These are phyloP conservation scores for Mikania micrantha DNA, from an alignment of 129 eudicot genomes.

Conservation along the genomic window DNA sequence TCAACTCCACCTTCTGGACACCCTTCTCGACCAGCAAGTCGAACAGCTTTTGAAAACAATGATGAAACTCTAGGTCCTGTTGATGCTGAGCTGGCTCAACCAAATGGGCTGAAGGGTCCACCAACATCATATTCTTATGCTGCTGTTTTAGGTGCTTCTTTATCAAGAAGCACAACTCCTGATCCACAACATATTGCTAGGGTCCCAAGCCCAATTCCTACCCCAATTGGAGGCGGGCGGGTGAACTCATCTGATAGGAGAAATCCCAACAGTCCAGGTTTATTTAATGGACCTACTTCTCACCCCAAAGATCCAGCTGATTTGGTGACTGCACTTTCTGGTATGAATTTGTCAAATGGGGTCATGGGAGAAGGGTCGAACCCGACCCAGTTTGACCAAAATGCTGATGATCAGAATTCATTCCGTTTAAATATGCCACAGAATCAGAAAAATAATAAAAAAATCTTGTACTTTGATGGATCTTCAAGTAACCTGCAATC, in stretches of 20 bases:
- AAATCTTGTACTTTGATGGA: constrained; percentile 46
- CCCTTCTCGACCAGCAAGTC: constrained; percentile 94
- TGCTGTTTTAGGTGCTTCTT: constrained; percentile 85
- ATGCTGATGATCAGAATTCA: constrained; percentile 40
- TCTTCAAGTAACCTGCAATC: constrained; percentile 45
- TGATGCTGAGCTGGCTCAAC: constrained; percentile 67
- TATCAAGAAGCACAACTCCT: constrained; percentile 96
- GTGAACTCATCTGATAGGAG: constrained; percentile 47
- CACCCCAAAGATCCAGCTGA: constrained; percentile 51
- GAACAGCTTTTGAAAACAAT: constrained; percentile 69
- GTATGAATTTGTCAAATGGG: constrained; percentile 65
- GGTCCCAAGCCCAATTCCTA: constrained; percentile 87
- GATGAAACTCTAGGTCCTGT: constrained; percentile 36
- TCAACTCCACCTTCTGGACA: constrained; percentile 67
- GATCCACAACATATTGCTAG: constrained; percentile 82
- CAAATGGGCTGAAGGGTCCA: constrained; percentile 39
- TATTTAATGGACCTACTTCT: constrained; percentile 45
- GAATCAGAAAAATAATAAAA: constrained; percentile 30
- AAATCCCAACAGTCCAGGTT: constrained; percentile 39
- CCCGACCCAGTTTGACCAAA: constrained; percentile 40
- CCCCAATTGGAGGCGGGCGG: constrained; percentile 89
- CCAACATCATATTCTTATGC: constrained; percentile 82
- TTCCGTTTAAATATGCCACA: constrained; percentile 46
- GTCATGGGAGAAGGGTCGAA: constrained; percentile 38
- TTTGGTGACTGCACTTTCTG: constrained; percentile 65